Conservation (phyloP, 352 stramenopile genomes). For the Globisporangium rhizosaccharum region DNA sequence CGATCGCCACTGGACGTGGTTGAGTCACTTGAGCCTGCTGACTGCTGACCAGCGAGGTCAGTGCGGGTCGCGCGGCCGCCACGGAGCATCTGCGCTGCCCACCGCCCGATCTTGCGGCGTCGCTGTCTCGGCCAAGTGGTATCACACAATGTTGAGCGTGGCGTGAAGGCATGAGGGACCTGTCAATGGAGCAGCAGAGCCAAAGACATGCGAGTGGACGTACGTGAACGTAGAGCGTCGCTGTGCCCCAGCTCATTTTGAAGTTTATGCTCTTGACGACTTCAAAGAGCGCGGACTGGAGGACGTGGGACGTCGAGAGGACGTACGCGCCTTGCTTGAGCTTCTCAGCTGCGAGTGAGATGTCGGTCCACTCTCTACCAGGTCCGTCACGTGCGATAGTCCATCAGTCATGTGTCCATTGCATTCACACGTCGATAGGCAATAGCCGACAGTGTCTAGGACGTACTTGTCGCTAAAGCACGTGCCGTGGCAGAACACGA, state of each 20-base stretch:
- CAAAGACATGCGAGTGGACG: conserved; percentile 12
- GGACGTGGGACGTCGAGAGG: conserved; percentile 74
- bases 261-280: conserved; percentile 72
- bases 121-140: conserved; percentile 23
- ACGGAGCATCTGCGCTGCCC: conserved; percentile 81
- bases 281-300: conserved; percentile 77
- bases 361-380: conserved; percentile 66
- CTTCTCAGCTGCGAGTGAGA: conserved; percentile 73
- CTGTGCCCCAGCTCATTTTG: conserved; percentile 79
- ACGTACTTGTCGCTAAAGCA: conserved; percentile 80
- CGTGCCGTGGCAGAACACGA: conserved; percentile 82
- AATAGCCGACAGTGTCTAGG: not conserved
- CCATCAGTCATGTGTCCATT: not conserved
- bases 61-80: conserved; percentile 66
- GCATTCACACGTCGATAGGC: not conserved
- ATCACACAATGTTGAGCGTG: not conserved
- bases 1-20: not conserved
- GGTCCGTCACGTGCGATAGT: no score
- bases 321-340: conserved; percentile 85
- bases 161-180: no score
- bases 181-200: no score
- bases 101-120: conserved; percentile 76
- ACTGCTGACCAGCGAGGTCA: conserved; percentile 51
- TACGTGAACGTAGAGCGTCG: conserved; percentile 84
- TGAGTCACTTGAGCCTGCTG: conserved; percentile 16